phyloP scores from a whole-genome alignment of 2,329 filamentous ascomycete genomes.

The Talaromyces sp. region DNA sequence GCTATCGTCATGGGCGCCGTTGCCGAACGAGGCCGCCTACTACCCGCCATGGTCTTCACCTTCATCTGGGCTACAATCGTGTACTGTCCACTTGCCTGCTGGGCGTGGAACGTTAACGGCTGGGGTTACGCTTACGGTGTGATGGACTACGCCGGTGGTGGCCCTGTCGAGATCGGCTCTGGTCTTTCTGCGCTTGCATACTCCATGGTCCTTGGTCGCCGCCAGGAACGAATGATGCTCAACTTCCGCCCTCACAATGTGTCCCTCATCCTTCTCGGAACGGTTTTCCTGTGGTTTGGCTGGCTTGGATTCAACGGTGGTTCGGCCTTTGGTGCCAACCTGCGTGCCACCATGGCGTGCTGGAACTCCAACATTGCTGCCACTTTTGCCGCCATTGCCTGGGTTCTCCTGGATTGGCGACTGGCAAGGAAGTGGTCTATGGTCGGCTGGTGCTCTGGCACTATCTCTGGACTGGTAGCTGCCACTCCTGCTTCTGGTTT shows the following conservation, averaged over 20 bases:
- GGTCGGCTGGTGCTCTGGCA: constrained; percentile 87
- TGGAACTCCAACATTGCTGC: constrained; percentile 96
- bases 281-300: constrained; percentile 94
- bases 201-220: constrained; percentile 88
- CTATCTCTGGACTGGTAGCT: constrained; percentile 79
- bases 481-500: constrained; percentile 80
- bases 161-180: constrained; percentile 94
- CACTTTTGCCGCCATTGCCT: constrained; percentile 85
- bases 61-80: constrained; percentile 97
- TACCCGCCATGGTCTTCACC: constrained; percentile 90
- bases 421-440: constrained; percentile 92
- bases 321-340: constrained; percentile 86
- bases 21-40: constrained; percentile 85
- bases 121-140: constrained; percentile 90
- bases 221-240: constrained; percentile 99
- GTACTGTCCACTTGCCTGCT: constrained; percentile 94
- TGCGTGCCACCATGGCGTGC: constrained; percentile 91
- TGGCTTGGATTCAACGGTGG: constrained; percentile 99
- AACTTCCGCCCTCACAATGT: constrained; percentile 99
- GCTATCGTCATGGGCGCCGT: constrained; percentile 89
- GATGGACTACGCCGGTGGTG: constrained; percentile 92
- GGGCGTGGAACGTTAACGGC: constrained; percentile 92
- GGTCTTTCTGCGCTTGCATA: constrained; percentile 91
- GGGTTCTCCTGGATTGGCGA: constrained; percentile 93
- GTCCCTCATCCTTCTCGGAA: constrained; percentile 91